Evolutionary conservation across 116 monocot genomes (phyloP).

Genomic region (Papilionanthe hybrid): DNA sequence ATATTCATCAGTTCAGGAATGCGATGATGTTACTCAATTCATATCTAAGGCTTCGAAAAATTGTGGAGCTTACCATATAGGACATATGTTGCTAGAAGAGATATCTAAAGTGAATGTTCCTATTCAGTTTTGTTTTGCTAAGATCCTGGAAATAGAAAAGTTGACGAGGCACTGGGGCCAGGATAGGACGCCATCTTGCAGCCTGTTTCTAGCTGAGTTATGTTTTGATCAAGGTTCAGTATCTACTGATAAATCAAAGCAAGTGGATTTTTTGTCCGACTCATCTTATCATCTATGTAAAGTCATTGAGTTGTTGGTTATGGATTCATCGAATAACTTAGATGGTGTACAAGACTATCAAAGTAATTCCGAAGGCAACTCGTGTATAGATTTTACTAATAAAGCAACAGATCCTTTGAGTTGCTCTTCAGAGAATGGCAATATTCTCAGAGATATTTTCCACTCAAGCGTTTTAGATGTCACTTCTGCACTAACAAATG

Average conservation of each 20-base stretch:
- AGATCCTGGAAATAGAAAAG: conserved; percentile 67
- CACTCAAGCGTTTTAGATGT: not conserved
- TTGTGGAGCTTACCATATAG: conserved; percentile 61
- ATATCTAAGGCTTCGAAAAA: conserved; percentile 46
- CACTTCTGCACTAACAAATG: conserved; percentile 12
- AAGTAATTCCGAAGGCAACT: conserved; percentile 3
- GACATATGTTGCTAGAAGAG: conserved; percentile 75
- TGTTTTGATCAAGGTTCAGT: conserved; percentile 67
- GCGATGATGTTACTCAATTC: conserved; percentile 54
- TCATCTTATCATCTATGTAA: conserved; percentile 93
- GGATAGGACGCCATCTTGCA: conserved; percentile 66
- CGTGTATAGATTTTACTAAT: conserved; percentile 10
- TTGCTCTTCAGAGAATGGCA: conserved; percentile 9
- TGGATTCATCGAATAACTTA: conserved; percentile 34
- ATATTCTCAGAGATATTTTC: conserved; percentile 5
- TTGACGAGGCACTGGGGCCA: conserved; percentile 67
- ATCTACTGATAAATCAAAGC: conserved; percentile 36
- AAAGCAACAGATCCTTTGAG: not conserved
- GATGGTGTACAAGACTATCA: conserved; percentile 11
- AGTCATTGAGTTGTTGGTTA: conserved; percentile 66
- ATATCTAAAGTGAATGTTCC: conserved; percentile 50
- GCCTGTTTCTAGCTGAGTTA: conserved; percentile 85
- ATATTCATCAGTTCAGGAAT: conserved; percentile 50
- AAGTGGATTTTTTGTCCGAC: conserved; percentile 51
- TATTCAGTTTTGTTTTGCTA: conserved; percentile 43